These are phyloP conservation scores for Oidium heveae DNA, from an alignment of 2,329 filamentous ascomycete species.

Conservation along the genomic window DNA sequence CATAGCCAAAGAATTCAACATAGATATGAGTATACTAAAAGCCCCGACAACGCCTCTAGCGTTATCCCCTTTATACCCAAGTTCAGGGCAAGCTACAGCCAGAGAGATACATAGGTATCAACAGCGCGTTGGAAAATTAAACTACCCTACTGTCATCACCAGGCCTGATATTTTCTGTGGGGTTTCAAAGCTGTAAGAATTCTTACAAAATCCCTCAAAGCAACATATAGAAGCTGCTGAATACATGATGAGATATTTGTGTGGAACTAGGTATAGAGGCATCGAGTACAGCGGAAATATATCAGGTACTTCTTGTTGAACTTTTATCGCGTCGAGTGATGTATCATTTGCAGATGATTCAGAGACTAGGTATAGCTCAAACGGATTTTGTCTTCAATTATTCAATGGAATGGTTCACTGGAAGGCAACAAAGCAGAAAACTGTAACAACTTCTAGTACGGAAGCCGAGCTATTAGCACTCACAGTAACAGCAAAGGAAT, in stretches of 20 bases:
- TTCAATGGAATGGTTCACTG: too few species aligned
- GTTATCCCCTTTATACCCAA: not conserved
- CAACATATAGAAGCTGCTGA: conserved; percentile 1
- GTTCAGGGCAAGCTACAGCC: not conserved
- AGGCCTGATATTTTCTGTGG: not conserved
- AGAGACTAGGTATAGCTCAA: too few species aligned
- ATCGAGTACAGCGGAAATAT: not conserved
- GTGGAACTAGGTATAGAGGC: not conserved
- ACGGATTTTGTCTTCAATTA: too few species aligned
- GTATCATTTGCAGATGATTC: too few species aligned
- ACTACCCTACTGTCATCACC: not conserved
- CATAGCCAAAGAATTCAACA: not conserved
- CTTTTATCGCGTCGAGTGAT: too few species aligned
- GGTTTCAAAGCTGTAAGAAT: not conserved
- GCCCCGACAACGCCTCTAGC: not conserved
- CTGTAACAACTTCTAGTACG: too few species aligned
- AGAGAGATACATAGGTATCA: not conserved
- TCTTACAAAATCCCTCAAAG: not conserved
- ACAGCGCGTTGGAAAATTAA: not conserved
- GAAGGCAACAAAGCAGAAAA: too few species aligned
- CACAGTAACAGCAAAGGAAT: too few species aligned
- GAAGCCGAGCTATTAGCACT: too few species aligned
- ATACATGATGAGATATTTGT: not conserved
- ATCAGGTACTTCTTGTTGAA: conserved; percentile 2
- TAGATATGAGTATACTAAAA: not conserved